Evolutionary conservation across 108 stramenopile genomes (phyloP).

Genomic region (Discostella stelligeroides): DNA sequence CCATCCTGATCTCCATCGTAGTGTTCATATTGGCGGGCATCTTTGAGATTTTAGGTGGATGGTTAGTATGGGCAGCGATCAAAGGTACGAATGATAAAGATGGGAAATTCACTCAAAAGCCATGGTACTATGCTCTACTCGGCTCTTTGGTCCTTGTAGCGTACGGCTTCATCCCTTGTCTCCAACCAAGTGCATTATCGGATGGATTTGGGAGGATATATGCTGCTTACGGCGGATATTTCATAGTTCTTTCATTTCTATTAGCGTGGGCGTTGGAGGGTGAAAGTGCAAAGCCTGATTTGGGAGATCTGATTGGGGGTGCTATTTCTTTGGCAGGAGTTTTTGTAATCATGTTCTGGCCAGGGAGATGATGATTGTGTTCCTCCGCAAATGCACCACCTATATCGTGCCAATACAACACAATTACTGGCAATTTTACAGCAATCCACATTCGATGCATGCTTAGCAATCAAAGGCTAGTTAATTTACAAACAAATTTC

Average conservation of each 20-base stretch:
- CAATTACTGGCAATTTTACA: no score
- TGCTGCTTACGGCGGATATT: constrained; percentile 86
- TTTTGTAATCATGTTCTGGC: constrained; percentile 74
- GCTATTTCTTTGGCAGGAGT: constrained; percentile 66
- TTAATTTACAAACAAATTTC: no score
- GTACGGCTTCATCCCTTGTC: constrained; percentile 78
- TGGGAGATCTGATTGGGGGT: constrained; percentile 72
- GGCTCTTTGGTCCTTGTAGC: constrained; percentile 62
- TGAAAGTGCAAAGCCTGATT: constrained; percentile 59
- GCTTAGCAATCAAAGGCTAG: no score
- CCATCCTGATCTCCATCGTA: constrained; percentile 57
- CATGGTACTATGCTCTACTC: constrained; percentile 78
- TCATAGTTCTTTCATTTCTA: constrained; percentile 74
- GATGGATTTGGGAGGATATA: constrained; percentile 82
- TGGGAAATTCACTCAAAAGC: constrained; percentile 34
- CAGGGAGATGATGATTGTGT: constrained; percentile 39
- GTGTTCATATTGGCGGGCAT: constrained; percentile 70
- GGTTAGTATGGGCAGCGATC: constrained; percentile 74
- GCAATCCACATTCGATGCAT: no score
- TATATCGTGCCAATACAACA: no score
- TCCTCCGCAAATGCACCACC: background rate
- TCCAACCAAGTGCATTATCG: constrained; percentile 61
- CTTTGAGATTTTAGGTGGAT: constrained; percentile 80
- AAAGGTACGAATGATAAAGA: constrained; percentile 22
- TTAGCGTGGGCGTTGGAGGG: constrained; percentile 82